Percentiles rank a stretch among this genome's conserved stretches.
Evolutionary conservation across 805 yeast genomes (phyloP).

Genomic region (Deakozyma indianensis): DNA sequence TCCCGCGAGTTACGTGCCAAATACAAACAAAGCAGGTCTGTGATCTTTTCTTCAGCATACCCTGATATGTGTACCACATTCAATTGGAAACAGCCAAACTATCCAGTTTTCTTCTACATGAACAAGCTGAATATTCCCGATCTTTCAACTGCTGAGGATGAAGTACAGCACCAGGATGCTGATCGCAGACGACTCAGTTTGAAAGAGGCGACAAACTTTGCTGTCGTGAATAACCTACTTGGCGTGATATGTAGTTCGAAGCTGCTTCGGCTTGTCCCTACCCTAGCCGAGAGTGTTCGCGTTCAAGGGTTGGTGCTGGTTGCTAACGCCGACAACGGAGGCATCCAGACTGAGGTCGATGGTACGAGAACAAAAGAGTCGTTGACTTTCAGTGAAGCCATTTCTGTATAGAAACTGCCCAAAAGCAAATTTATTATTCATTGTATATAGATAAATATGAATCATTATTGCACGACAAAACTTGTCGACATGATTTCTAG

Average conservation of each 20-base stretch:
- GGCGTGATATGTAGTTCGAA: slow-evolving; percentile 71
- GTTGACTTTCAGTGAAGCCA: slow-evolving; percentile 51
- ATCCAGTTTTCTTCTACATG: slow-evolving; percentile 80
- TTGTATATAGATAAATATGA: not conserved
- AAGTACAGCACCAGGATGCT: slow-evolving; percentile 14
- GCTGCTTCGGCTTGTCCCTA: slow-evolving; percentile 58
- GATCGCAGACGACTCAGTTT: slow-evolving; percentile 36
- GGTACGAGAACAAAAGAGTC: slow-evolving; percentile 53
- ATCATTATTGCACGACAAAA: no score
- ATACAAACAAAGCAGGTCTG: slow-evolving; percentile 31
- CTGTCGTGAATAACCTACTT: slow-evolving; percentile 66
- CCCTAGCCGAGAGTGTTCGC: slow-evolving; percentile 57
- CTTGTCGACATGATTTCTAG: no score
- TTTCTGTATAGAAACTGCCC: slow-evolving; percentile 26
- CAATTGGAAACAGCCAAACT: slow-evolving; percentile 98
- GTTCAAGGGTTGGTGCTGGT: slow-evolving; percentile 73
- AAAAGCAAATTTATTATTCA: slow-evolving; percentile 1
- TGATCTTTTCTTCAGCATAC: slow-evolving; percentile 75
- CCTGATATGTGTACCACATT: slow-evolving; percentile 83
- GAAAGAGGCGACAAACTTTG: slow-evolving; percentile 70
- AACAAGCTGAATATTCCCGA: slow-evolving; percentile 24
- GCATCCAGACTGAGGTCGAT: slow-evolving; percentile 30
- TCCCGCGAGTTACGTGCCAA: slow-evolving; percentile 30
- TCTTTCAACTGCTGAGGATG: slow-evolving; percentile 14
- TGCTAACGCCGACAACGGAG: slow-evolving; percentile 24